Conservation (phyloP, 2,329 filamentous ascomycete species). For the Ramichloridium luteum region DNA sequence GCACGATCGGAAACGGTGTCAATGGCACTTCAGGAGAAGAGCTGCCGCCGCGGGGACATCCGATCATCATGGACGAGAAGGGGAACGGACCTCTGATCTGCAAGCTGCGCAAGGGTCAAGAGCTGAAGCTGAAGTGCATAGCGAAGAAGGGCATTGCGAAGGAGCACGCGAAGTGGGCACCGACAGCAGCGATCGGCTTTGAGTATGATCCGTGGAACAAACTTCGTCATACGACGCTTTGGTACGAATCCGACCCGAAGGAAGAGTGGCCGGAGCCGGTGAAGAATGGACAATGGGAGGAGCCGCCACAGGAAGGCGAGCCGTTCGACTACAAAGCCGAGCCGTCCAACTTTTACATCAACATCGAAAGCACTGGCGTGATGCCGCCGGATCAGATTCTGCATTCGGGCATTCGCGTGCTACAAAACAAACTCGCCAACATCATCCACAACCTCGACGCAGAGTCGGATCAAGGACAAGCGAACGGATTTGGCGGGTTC, state of each 20-base stretch:
- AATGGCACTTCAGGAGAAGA: constrained; percentile 54
- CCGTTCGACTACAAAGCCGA: constrained; percentile 83
- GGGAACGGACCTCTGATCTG: constrained; percentile 74
- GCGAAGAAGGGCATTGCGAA: constrained; percentile 98
- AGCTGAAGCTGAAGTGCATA: constrained; percentile 79
- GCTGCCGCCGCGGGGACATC: constrained; percentile 49
- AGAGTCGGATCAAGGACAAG: constrained; percentile 37
- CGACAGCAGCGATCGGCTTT: constrained; percentile 82
- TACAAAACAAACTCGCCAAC: constrained; percentile 80
- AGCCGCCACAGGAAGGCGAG: constrained; percentile 67
- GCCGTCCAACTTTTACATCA: constrained; percentile 72
- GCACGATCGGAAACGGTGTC: constrained; percentile 35
- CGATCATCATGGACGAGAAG: constrained; percentile 73
- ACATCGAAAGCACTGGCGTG: constrained; percentile 79
- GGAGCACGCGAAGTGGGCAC: constrained; percentile 97
- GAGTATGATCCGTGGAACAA: constrained; percentile 99
- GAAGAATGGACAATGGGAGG: constrained; percentile 63
- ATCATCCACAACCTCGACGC: constrained; percentile 56
- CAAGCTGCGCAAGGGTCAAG: constrained; percentile 81
- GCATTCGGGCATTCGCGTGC: constrained; percentile 71
- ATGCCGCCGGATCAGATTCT: constrained; percentile 85
- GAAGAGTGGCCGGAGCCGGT: constrained; percentile 23
- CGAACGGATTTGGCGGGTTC: constrained; percentile 45
- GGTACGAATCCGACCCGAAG: constrained; percentile 66
- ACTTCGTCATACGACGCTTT: constrained; percentile 79